These are phyloP conservation scores for Helotiales sp. DNA, from an alignment of 2,329 filamentous ascomycete genomes.

Conservation along the genomic window DNA sequence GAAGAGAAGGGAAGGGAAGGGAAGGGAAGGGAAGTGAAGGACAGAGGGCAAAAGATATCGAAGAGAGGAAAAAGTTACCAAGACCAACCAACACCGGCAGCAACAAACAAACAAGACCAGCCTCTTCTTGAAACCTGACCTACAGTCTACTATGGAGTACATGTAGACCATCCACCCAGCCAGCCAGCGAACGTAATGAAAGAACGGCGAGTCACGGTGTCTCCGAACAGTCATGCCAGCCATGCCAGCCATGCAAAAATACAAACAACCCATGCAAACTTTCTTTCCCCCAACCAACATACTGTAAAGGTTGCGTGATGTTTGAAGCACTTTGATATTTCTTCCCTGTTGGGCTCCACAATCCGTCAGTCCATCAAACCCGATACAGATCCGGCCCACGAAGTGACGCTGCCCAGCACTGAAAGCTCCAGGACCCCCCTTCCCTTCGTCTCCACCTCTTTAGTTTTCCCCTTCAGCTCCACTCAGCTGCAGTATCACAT, in stretches of 20 bases:
- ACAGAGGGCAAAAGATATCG: too few relatives aligned
- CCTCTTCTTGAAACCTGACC: too few relatives aligned
- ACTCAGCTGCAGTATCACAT: neutral
- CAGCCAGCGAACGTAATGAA: neutral
- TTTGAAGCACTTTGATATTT: constrained; percentile 5
- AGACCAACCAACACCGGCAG: neutral
- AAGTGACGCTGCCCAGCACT: neutral
- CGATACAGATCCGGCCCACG: neutral
- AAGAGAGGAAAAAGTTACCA: neutral
- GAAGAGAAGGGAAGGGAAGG: too few relatives aligned
- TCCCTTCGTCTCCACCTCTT: neutral
- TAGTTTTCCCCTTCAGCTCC: neutral
- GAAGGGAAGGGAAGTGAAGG: too few relatives aligned
- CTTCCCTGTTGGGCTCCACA: constrained; percentile 17
- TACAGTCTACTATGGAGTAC: too few relatives aligned
- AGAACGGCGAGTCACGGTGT: neutral
- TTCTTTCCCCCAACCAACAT: neutral
- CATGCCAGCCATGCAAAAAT: neutral
- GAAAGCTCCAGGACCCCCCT: neutral
- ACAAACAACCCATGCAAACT: neutral
- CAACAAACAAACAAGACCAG: too few relatives aligned
- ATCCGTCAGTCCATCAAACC: constrained; percentile 14
- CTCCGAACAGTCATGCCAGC: neutral
- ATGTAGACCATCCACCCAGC: too few relatives aligned
- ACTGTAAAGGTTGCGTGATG: constrained; percentile 11